A percentile compares a stretch with the other conserved stretches of the same genome.
Evolutionary conservation across 345 rosid species (phyloP).

Genomic region (Erodium maritimum): DNA sequence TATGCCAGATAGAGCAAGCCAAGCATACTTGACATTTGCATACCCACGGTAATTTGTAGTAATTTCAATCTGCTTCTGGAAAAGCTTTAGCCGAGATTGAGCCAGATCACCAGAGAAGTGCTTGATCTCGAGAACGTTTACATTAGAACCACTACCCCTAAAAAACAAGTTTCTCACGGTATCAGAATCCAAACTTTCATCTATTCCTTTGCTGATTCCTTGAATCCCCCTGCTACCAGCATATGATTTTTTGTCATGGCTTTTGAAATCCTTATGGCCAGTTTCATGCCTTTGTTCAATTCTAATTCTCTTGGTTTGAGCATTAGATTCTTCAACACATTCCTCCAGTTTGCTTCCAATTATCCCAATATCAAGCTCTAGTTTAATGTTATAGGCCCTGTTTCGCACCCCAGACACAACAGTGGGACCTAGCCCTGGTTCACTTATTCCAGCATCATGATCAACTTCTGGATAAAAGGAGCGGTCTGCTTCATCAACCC

Average conservation of each 20-base stretch:
- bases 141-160: slow-evolving; percentile 10
- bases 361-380: slow-evolving; percentile 68
- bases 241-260: background rate
- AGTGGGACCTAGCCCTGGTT: background rate
- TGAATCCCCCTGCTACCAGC: background rate
- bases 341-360: slow-evolving; percentile 46
- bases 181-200: slow-evolving; percentile 10
- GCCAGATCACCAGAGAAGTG: slow-evolving; percentile 13
- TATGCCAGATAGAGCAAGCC: slow-evolving; percentile 25
- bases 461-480: slow-evolving; percentile 28
- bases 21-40: slow-evolving; percentile 34
- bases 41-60: slow-evolving; percentile 26
- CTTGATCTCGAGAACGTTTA: slow-evolving; percentile 15
- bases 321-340: slow-evolving; percentile 53
- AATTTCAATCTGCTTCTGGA: slow-evolving; percentile 33
- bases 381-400: slow-evolving; percentile 50
- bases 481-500: slow-evolving; percentile 38
- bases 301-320: slow-evolving; percentile 30
- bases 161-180: slow-evolving; percentile 18
- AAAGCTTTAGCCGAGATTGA: slow-evolving; percentile 21
- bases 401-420: slow-evolving; percentile 7
- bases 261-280: background rate
- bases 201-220: background rate
- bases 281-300: slow-evolving; percentile 19
- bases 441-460: slow-evolving; percentile 9